These are phyloP conservation scores for Bertia moriformis DNA, from an alignment of 2,329 filamentous ascomycete species.

Conservation along the genomic window DNA sequence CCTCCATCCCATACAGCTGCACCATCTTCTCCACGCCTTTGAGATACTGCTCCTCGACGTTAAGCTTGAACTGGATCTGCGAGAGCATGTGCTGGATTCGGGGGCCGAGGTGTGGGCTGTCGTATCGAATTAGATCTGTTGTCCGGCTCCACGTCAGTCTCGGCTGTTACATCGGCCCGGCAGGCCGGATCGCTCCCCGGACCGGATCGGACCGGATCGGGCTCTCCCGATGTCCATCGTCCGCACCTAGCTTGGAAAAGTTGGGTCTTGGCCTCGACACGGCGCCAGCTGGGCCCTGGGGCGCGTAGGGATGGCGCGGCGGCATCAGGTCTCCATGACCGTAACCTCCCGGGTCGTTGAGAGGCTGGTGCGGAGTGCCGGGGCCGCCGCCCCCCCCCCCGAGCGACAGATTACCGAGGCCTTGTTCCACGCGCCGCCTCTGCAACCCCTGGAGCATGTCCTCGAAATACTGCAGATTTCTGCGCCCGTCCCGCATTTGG, in stretches of 20 bases:
- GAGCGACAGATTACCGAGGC: slow-evolving; percentile 53
- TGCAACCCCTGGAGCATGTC: slow-evolving; percentile 79
- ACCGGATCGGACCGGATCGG: neutral
- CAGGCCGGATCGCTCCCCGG: neutral
- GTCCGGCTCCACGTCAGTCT: neutral
- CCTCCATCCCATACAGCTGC: slow-evolving; percentile 90
- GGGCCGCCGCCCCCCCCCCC: slow-evolving; percentile 37
- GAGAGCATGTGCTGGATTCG: slow-evolving; percentile 98
- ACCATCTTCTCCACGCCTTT: slow-evolving; percentile 99
- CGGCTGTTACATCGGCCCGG: neutral
- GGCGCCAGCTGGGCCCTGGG: slow-evolving; percentile 51
- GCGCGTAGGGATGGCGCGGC: slow-evolving; percentile 63
- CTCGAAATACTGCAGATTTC: slow-evolving; percentile 92
- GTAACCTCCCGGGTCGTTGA: slow-evolving; percentile 38
- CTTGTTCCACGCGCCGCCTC: slow-evolving; percentile 59
- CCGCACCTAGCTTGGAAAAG: slow-evolving; percentile 86
- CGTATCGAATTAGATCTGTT: slow-evolving; percentile 92
- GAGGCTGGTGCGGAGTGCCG: slow-evolving; percentile 62
- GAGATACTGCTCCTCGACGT: slow-evolving; percentile 96
- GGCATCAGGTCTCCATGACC: slow-evolving; percentile 64
- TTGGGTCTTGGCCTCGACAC: slow-evolving; percentile 69
- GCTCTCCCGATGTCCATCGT: no score
- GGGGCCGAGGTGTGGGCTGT: slow-evolving; percentile 85
- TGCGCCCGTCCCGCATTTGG: slow-evolving; percentile 81
- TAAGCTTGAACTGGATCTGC: slow-evolving; percentile 96